phyloP scores from a whole-genome alignment of 495 filamentous ascomycete genomes.

The Amorphotheca resinae region DNA sequence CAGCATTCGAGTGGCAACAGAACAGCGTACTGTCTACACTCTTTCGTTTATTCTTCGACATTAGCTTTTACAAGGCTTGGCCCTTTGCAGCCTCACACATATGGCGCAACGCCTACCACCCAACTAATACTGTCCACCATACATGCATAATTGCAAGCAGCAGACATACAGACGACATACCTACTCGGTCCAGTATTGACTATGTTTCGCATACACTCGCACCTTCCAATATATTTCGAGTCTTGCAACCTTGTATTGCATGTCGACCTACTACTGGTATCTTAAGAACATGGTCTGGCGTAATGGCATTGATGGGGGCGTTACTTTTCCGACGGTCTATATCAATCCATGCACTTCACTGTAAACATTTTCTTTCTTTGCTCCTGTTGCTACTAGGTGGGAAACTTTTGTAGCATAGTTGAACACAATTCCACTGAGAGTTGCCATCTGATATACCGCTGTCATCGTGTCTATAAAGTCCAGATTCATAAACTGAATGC shows the following conservation, averaged over 20 bases:
- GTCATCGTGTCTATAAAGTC: no score
- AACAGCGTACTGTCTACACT: no score
- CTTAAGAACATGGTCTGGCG: constrained; percentile 18
- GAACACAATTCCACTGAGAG: constrained; percentile 3
- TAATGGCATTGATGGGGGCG: constrained; percentile 16
- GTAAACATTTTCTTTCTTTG: constrained; percentile 15
- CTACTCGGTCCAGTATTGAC: constrained; percentile 12
- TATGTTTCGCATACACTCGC: constrained; percentile 16
- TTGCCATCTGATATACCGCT: no score
- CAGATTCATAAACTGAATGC: no score
- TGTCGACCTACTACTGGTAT: constrained; percentile 10
- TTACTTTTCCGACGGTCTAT: constrained; percentile 16
- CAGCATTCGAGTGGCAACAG: not conserved
- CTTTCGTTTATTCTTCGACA: not conserved
- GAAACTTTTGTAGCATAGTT: constrained; percentile 14
- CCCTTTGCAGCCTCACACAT: not conserved
- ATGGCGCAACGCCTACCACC: constrained; percentile 16
- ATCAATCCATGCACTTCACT: constrained; percentile 16
- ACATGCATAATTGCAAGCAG: constrained; percentile 17
- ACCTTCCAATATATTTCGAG: constrained; percentile 18
- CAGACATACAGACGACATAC: constrained; percentile 17
- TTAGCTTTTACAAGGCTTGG: not conserved
- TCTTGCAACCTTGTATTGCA: constrained; percentile 11
- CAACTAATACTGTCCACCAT: constrained; percentile 8
- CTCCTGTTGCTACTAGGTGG: constrained; percentile 8